A percentile compares a stretch with the other conserved stretches of the same genome.
Evolutionary conservation across 2,329 filamentous ascomycete species (phyloP).

Genomic region (Colletotrichum eleusines): DNA sequence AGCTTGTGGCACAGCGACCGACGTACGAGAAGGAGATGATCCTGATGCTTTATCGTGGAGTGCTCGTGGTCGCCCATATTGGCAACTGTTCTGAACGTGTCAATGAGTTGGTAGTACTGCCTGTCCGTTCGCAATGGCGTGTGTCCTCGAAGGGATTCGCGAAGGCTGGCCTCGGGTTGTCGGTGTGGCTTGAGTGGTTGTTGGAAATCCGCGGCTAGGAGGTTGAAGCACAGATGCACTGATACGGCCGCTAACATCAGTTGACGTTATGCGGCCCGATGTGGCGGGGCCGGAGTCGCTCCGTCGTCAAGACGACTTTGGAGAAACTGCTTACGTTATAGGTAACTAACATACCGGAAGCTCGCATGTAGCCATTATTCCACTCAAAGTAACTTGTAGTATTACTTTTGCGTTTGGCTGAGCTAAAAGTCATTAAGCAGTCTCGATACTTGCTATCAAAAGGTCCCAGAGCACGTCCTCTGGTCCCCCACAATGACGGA

Average conservation of each 20-base stretch:
- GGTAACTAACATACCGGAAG: not conserved
- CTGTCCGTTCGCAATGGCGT: not conserved
- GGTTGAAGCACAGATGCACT: conserved; percentile 36
- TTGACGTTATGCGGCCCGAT: conserved; percentile 34
- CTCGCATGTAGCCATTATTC: not conserved
- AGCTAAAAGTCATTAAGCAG: not conserved
- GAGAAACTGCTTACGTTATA: not conserved
- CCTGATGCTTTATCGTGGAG: conserved; percentile 78
- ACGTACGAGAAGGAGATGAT: conserved; percentile 78
- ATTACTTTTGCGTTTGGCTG: not conserved
- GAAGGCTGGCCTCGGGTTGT: conserved; percentile 6
- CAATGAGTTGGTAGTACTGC: not conserved
- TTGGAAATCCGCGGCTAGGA: conserved; percentile 9
- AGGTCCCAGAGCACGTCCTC: not conserved
- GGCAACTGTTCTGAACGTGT: conserved; percentile 16
- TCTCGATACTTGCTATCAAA: not conserved
- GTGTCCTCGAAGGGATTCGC: conserved; percentile 2
- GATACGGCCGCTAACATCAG: conserved; percentile 18
- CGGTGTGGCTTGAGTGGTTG: conserved; percentile 17
- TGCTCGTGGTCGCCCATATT: conserved; percentile 72
- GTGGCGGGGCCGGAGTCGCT: conserved; percentile 33
- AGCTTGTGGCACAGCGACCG: conserved; percentile 13
- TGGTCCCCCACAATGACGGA: conserved; percentile 26
- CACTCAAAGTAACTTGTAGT: no score
- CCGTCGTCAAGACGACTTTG: not conserved